Evolutionary conservation across 495 filamentous ascomycete species (phyloP).

Genomic region (Penicillium macrosclerotiorum): DNA sequence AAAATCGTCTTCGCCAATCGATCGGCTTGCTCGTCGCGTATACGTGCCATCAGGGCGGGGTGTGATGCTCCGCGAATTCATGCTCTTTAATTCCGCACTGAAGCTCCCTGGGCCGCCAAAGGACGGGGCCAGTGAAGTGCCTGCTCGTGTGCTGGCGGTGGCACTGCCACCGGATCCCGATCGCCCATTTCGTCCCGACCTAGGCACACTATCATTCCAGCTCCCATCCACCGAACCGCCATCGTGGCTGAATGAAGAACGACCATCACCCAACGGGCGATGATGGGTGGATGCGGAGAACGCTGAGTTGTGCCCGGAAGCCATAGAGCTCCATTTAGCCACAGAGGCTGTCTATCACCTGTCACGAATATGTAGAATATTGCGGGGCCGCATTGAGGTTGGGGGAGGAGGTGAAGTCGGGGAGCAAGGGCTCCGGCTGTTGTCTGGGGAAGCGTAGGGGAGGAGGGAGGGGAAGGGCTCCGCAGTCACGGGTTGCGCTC

Average conservation of each 20-base stretch:
- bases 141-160: slow-evolving; percentile 60
- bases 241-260: slow-evolving; percentile 54
- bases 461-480: slow-evolving; percentile 16
- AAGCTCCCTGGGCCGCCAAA: slow-evolving; percentile 82
- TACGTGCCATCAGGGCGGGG: slow-evolving; percentile 63
- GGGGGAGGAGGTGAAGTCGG: slow-evolving; percentile 17
- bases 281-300: slow-evolving; percentile 70
- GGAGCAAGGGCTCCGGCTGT: slow-evolving; percentile 24
- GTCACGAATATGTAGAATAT: slow-evolving; percentile 27
- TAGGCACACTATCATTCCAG: slow-evolving; percentile 46
- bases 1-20: slow-evolving; percentile 59
- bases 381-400: slow-evolving; percentile 38
- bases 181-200: slow-evolving; percentile 42
- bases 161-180: slow-evolving; percentile 60
- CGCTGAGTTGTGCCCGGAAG: slow-evolving; percentile 48
- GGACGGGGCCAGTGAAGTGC: slow-evolving; percentile 59
- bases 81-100: slow-evolving; percentile 81
- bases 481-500: slow-evolving; percentile 22
- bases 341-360: slow-evolving; percentile 39
- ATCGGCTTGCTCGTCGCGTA: slow-evolving; percentile 56
- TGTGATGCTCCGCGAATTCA: slow-evolving; percentile 64
- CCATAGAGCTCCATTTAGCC: slow-evolving; percentile 51
- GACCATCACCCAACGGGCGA: slow-evolving; percentile 55
- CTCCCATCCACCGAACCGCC: slow-evolving; percentile 47
- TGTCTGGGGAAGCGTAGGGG: slow-evolving; percentile 25